These are phyloP conservation scores for Podospora pseudoanserina DNA, from an alignment of 495 filamentous ascomycete genomes.

Conservation along the genomic window DNA sequence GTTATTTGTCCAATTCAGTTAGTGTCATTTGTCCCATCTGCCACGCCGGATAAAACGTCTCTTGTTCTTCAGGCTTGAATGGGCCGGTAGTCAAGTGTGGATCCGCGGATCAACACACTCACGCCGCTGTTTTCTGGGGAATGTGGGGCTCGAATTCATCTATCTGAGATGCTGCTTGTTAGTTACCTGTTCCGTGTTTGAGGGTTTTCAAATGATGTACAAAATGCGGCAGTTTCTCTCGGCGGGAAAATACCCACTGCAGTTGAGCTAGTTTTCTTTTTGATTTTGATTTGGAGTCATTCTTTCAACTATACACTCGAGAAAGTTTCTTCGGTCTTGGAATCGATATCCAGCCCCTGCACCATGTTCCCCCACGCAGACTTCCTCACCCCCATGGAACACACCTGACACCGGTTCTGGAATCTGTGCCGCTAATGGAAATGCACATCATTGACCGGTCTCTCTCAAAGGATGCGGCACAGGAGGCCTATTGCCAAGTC, in stretches of 20 bases:
- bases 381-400: not conserved
- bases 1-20: not conserved
- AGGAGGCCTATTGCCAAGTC: not conserved
- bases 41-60: constrained; percentile 4
- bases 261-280: not conserved
- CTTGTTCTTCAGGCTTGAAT: not conserved
- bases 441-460: not conserved
- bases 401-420: not conserved
- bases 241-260: not conserved
- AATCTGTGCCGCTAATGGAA: constrained; percentile 3
- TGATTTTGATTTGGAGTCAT: not conserved
- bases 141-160: not conserved
- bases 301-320: not conserved
- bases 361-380: not conserved
- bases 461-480: not conserved
- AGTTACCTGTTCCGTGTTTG: not conserved
- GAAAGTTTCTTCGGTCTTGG: not conserved
- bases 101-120: not conserved
- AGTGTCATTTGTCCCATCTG: constrained; percentile 1
- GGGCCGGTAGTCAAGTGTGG: constrained; percentile 8
- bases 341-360: not conserved
- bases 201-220: not conserved
- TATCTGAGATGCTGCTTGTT: constrained; percentile 3
- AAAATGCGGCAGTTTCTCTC: not conserved
- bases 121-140: not conserved